Evolutionary conservation across 2,329 filamentous ascomycete genomes (phyloP), one percentile per base, ranked within the genome.

Genomic region (Coniochaeta sp.): DNA sequence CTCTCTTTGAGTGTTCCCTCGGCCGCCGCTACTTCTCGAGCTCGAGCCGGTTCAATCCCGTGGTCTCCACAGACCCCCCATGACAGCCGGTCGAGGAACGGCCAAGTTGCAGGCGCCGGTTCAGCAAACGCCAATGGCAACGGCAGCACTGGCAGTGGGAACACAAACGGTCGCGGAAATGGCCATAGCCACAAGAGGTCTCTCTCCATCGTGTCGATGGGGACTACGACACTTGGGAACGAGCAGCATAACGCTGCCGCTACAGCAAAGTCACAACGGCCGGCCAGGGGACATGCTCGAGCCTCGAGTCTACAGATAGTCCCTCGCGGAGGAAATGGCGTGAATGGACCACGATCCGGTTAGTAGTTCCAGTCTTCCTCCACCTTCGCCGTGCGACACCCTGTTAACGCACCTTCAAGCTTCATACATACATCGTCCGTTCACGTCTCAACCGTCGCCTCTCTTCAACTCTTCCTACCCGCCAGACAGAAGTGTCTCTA

Each of bases 281-380:
- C 84, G 22, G 70, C 69, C 19, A 85, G 85, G 66, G 84, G 87
- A 4, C 92, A 96, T 77, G 85, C 81, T 55, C 83, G 92, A 58
- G 91, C 91, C 40, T 85, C 90, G 26, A 96, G 92, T 76, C 75
- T 96, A 62, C 92, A 96, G 71, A 88, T 93, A 65, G 71, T 85
- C 63, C 78, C 86, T 55, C 79, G 79, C 63, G 63, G 79, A 62
- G 63, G 70, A 69, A 64, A 74, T 68, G 57, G 73, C 70, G 68
- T 75, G 73, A 82, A 71, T 66, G 78, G 73, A 57, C 77, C 73
- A 62, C 72, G 75, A 30, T 77, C 75, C 30, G 74, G 75, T 66
- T 63, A 68, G 64, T 66, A 72, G n/a, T 63, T 42, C 54, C 28
- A 26, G 4, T 26, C 22, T 22, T 22, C 54, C n/a, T 38, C n/a